These are phyloP conservation scores for Trametes maxima DNA, from an alignment of 768 basidiomycete genomes.

Conservation along the genomic window DNA sequence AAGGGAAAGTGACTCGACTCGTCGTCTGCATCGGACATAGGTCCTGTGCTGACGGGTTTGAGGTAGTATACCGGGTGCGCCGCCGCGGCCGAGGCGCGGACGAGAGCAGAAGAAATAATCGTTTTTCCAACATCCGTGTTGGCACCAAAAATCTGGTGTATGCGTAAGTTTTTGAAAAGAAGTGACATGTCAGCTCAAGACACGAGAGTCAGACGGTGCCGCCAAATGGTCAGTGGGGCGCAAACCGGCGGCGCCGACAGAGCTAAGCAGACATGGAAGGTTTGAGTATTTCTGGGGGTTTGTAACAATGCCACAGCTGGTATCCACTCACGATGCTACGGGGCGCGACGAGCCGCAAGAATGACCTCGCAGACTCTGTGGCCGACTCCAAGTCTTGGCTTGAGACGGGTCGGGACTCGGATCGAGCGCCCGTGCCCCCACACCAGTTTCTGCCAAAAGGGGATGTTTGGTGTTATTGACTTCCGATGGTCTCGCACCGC, in stretches of 20 bases:
- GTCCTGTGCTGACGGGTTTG: constrained; percentile 93
- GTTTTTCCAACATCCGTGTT: constrained; percentile 98
- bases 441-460: not conserved
- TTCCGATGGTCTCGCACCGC: not conserved
- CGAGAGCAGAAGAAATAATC: constrained; percentile 81
- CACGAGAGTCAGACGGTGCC: no score
- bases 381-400: no score
- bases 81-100: constrained; percentile 68
- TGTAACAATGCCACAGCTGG: no score
- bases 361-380: no score
- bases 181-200: constrained; percentile 59
- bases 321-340: no score
- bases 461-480: constrained; percentile 1
- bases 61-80: constrained; percentile 63
- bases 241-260: no score
- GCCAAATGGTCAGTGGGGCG: no score
- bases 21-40: constrained; percentile 80
- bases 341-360: no score
- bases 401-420: not conserved
- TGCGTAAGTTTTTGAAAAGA: constrained; percentile 81
- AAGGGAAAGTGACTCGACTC: constrained; percentile 47
- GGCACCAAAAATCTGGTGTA: constrained; percentile 93
- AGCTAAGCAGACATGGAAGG: no score
- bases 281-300: no score
- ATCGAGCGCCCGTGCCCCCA: not conserved